phyloP scores from a whole-genome alignment of 208 protist species.

The Trypanosoma brucei region DNA sequence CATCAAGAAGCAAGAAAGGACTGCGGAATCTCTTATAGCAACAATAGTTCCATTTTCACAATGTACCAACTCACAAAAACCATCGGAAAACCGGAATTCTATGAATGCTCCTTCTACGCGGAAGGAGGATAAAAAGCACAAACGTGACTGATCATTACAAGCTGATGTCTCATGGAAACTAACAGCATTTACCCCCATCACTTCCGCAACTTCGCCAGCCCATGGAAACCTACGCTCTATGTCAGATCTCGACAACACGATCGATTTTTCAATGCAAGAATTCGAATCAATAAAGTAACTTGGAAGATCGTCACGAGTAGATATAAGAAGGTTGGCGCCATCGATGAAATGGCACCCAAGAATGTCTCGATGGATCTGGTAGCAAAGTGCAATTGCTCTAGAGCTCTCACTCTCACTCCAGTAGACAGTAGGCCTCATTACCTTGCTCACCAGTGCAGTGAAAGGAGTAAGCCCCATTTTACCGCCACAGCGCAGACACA shows the following conservation, averaged over 20 bases:
- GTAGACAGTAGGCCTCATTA: constrained; percentile 24
- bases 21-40: constrained; percentile 7
- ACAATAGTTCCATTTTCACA: constrained; percentile 11
- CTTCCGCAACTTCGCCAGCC: not conserved
- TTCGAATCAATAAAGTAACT: constrained; percentile 11
- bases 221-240: constrained; percentile 9
- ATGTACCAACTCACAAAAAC: constrained; percentile 18
- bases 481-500: constrained; percentile 24
- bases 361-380: constrained; percentile 95
- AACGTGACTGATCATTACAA: constrained; percentile 4
- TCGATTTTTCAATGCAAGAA: constrained; percentile 6
- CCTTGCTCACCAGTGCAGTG: constrained; percentile 14
- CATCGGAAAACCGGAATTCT: constrained; percentile 20
- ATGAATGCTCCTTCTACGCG: constrained; percentile 9
- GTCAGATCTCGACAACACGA: constrained; percentile 1
- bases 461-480: constrained; percentile 14
- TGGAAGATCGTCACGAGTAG: not conserved
- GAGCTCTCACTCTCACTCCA: constrained; percentile 11
- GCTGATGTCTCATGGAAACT: constrained; percentile 5
- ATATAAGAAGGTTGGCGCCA: constrained; percentile 18
- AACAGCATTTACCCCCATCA: not conserved
- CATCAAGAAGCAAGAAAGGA: constrained; percentile 9
- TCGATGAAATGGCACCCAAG: constrained; percentile 86
- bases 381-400: constrained; percentile 54
- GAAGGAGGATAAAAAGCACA: constrained; percentile 16